A percentile compares a stretch with the other conserved stretches of the same genome.
Conservation (phyloP, 805 yeast species). For the Kodamaea kaohsiungensis region DNA sequence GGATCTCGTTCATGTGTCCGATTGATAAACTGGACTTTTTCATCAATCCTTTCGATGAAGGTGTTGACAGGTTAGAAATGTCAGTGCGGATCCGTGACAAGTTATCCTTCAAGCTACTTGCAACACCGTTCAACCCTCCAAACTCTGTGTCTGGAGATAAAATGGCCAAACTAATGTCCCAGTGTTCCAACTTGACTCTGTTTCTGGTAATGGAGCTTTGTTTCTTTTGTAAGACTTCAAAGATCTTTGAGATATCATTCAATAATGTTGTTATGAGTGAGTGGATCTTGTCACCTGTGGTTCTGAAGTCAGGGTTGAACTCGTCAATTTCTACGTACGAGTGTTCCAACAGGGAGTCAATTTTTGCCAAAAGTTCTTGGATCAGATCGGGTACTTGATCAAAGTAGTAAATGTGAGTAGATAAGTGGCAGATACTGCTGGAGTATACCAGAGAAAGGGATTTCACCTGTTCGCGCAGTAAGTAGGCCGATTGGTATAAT, state of each 20-base stretch:
- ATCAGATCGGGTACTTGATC: constrained; percentile 86
- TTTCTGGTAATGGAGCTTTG: constrained; percentile 41
- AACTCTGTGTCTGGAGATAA: constrained; percentile 23
- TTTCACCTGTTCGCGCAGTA: constrained; percentile 22
- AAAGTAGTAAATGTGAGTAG: constrained; percentile 78
- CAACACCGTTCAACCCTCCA: constrained; percentile 9
- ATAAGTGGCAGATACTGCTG: constrained; percentile 64
- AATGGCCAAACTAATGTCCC: constrained; percentile 43
- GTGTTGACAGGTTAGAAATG: constrained; percentile 1
- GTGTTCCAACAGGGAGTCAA: constrained; percentile 31
- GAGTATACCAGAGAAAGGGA: constrained; percentile 47
- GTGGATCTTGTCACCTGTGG: constrained; percentile 16
- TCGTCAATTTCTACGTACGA: constrained; percentile 10
- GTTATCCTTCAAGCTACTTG: constrained; percentile 1
- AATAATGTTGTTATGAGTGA: constrained; percentile 30
- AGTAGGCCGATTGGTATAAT: constrained; percentile 22
- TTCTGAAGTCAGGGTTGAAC: constrained; percentile 9
- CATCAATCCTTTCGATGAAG: constrained; percentile 2
- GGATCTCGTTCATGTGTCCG: constrained; percentile 33
- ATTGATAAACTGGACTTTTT: constrained; percentile 18
- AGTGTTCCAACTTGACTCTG: constrained; percentile 43
- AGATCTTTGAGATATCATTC: constrained; percentile 32
- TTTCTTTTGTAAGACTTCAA: constrained; percentile 31
- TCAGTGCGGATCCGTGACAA: constrained; percentile 4
- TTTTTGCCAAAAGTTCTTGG: constrained; percentile 57